Evolutionary conservation across 192 early-diverging fungal genomes (phyloP).

Genomic region (Kappamyces sp.): DNA sequence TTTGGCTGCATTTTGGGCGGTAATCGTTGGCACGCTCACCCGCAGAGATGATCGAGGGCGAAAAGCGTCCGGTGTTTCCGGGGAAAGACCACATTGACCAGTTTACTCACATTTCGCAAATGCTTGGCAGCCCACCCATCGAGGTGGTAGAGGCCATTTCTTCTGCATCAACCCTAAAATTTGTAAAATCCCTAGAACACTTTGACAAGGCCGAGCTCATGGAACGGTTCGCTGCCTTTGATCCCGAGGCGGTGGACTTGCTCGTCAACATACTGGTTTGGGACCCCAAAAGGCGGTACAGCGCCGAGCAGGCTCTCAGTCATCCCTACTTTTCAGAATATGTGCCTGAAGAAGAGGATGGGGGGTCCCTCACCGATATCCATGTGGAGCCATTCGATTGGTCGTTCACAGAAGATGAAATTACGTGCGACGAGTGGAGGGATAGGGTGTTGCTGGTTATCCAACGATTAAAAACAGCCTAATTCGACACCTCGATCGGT

Average conservation of each 20-base stretch:
- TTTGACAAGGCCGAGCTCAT: conserved; percentile 75
- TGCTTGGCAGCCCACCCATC: conserved; percentile 87
- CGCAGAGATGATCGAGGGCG: conserved; percentile 87
- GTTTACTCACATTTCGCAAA: conserved; percentile 89
- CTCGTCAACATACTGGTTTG: conserved; percentile 88
- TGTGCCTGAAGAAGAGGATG: conserved; percentile 82
- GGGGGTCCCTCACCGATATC: background rate
- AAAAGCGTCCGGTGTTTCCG: conserved; percentile 78
- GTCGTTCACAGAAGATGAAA: conserved; percentile 89
- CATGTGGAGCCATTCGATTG: conserved; percentile 73
- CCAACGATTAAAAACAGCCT: background rate
- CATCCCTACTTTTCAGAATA: conserved; percentile 88
- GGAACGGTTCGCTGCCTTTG: conserved; percentile 72
- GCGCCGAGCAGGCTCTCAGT: conserved; percentile 74
- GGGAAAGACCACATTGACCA: conserved; percentile 92
- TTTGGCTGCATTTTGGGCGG: conserved; percentile 89
- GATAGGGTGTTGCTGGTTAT: conserved; percentile 10
- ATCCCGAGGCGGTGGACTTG: conserved; percentile 74
- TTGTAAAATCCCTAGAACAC: conserved; percentile 81
- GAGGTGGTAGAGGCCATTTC: conserved; percentile 88
- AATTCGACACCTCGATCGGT: too few relatives aligned
- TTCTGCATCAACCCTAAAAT: conserved; percentile 88
- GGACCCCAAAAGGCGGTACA: conserved; percentile 87
- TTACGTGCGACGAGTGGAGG: conserved; percentile 82
- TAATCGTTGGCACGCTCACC: background rate